Conservation (phyloP, 495 filamentous ascomycete genomes). For the Halenospora varia region DNA sequence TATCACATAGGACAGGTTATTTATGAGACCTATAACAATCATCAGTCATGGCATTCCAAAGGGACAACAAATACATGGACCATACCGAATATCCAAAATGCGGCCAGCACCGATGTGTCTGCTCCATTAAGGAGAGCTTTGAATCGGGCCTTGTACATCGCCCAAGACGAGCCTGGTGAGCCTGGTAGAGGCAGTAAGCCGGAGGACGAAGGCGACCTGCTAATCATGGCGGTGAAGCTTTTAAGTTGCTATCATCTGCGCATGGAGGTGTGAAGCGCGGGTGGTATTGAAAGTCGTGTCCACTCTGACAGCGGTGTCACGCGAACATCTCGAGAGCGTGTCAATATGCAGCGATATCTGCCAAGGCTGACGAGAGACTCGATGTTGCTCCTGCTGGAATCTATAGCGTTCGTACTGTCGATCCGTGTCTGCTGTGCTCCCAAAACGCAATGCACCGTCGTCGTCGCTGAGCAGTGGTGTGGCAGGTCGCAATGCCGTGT, state of each 20-base stretch:
- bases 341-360: not conserved
- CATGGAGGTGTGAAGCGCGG: not conserved
- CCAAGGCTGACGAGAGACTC: not conserved
- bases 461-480: too few species aligned
- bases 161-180: slow-evolving; percentile 70
- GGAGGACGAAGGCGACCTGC: slow-evolving; percentile 36
- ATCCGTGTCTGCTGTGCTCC: not conserved
- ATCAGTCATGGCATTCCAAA: too few species aligned
- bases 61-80: too few species aligned
- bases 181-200: slow-evolving; percentile 67
- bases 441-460: too few species aligned
- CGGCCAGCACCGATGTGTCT: slow-evolving; percentile 67
- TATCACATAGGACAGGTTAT: slow-evolving; percentile 97
- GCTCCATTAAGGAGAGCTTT: slow-evolving; percentile 58
- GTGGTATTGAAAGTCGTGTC: not conserved
- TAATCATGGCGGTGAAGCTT: slow-evolving; percentile 11
- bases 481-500: too few species aligned
- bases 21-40: slow-evolving; percentile 69
- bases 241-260: not conserved
- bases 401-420: not conserved
- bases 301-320: not conserved
- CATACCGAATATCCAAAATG: slow-evolving; percentile 92
- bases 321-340: not conserved
- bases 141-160: slow-evolving; percentile 62
- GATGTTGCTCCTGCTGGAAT: not conserved